Percentiles rank a stretch among this genome's conserved stretches.
These are phyloP conservation scores for Babesia divergens DNA, from an alignment of 169 alveolate genomes.

Conservation along the genomic window DNA sequence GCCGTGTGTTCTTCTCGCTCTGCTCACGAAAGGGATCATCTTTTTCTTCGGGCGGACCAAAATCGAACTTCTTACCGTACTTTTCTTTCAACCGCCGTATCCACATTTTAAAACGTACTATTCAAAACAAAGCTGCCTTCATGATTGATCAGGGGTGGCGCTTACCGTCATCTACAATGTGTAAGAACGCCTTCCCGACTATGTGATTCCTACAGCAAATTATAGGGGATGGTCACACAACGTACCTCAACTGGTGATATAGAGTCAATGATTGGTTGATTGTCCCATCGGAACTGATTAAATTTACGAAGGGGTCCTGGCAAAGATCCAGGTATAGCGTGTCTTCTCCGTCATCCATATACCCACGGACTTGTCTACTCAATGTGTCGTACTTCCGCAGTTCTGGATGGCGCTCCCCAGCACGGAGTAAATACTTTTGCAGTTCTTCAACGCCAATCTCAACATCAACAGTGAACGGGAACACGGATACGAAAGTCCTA, in stretches of 20 bases:
- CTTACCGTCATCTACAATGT: not conserved
- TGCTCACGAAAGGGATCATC: conserved; percentile 12
- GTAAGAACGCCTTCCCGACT: conserved; percentile 1
- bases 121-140: not conserved
- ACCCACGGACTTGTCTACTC: not conserved
- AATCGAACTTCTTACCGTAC: conserved; percentile 17
- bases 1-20: conserved; percentile 14
- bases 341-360: not conserved
- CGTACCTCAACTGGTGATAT: conserved; percentile 15
- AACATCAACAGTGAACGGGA: conserved; percentile 57
- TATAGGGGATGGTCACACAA: not conserved
- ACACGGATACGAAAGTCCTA: conserved; percentile 44
- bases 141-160: not conserved
- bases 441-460: not conserved
- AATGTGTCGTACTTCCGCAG: not conserved
- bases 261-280: not conserved
- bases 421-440: no score
- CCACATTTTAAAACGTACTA: conserved; percentile 1
- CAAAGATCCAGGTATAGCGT: conserved; percentile 4
- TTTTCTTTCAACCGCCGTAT: not conserved
- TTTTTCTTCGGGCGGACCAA: not conserved
- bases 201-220: not conserved
- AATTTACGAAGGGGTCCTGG: not conserved
- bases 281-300: not conserved
- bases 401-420: not conserved